Conservation (phyloP, 257 asterid genomes). For the Apocynum venetum region DNA sequence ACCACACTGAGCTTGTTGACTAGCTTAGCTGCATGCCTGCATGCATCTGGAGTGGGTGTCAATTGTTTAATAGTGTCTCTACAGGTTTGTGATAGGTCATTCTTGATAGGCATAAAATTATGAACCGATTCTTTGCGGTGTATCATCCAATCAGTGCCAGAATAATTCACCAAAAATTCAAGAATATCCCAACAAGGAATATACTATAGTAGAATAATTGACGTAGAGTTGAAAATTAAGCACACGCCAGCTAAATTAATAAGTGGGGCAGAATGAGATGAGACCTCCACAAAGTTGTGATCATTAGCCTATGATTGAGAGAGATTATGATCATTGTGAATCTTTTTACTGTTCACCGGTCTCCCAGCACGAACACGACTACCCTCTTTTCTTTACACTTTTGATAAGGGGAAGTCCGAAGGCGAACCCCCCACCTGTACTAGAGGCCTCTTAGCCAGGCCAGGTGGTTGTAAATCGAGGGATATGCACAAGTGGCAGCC, state of each 20-base stretch:
- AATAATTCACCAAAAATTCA: not conserved
- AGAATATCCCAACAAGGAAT: too few relatives aligned
- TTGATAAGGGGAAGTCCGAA: too few relatives aligned
- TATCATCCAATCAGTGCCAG: slow-evolving; percentile 13
- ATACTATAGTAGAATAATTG: too few relatives aligned
- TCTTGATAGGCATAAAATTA: slow-evolving; percentile 15
- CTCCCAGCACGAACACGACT: not conserved
- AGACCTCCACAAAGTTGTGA: not conserved
- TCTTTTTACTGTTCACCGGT: not conserved
- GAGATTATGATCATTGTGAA: too few relatives aligned
- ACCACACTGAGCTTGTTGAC: not conserved
- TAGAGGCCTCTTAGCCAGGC: too few relatives aligned
- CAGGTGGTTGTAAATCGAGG: too few relatives aligned
- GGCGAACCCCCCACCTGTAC: too few relatives aligned
- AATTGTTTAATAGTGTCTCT: slow-evolving; percentile 1
- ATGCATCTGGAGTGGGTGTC: not conserved
- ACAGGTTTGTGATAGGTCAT: slow-evolving; percentile 15
- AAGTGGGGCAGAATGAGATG: too few relatives aligned
- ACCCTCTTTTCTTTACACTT: not conserved
- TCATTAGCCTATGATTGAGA: too few relatives aligned
- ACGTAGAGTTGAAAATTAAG: too few relatives aligned
- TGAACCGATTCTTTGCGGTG: not conserved
- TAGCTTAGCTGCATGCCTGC: not conserved
- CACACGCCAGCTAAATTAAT: too few relatives aligned
- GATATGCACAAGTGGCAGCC: too few relatives aligned